Conservation (phyloP, 2,329 filamentous ascomycete genomes). For the Trichophyton benhamiae region DNA sequence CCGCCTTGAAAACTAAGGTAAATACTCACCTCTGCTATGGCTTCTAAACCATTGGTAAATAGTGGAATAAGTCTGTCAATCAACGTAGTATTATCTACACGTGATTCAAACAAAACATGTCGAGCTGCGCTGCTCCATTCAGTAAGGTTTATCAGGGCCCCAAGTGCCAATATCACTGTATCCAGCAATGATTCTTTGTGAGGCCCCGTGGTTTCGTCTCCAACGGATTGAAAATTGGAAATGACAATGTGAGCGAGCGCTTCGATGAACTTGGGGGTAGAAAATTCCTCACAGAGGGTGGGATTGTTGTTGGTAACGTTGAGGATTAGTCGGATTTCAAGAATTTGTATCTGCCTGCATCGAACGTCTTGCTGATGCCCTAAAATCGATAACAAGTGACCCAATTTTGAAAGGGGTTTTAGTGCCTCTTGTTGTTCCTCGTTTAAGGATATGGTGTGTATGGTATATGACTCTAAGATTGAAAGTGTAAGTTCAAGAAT, state of each 20-base stretch:
- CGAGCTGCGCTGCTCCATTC: constrained; percentile 60
- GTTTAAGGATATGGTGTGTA: constrained; percentile 19
- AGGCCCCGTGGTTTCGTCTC: constrained; percentile 21
- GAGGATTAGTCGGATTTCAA: constrained; percentile 58
- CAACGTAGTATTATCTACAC: constrained; percentile 20
- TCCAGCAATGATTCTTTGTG: constrained; percentile 53
- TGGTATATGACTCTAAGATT: constrained; percentile 29
- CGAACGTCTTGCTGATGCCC: constrained; percentile 13
- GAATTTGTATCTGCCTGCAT: constrained; percentile 21
- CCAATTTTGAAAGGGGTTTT: constrained; percentile 21
- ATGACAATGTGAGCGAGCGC: constrained; percentile 28
- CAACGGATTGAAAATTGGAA: constrained; percentile 21
- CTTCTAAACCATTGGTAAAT: constrained; percentile 56
- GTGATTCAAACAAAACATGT: constrained; percentile 33
- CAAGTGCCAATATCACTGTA: constrained; percentile 62
- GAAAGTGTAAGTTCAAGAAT: constrained; percentile 22
- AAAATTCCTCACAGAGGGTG: constrained; percentile 56
- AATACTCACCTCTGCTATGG: constrained; percentile 53
- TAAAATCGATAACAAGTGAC: constrained; percentile 29
- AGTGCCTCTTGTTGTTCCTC: constrained; percentile 20
- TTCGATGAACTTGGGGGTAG: constrained; percentile 30
- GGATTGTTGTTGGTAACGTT: constrained; percentile 77
- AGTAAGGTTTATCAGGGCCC: constrained; percentile 75
- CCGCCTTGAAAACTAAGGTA: neutral
- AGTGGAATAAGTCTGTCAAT: constrained; percentile 50